Conservation (phyloP, 1,284 basidiomycete species). For the Pisolithus thermaeus region DNA sequence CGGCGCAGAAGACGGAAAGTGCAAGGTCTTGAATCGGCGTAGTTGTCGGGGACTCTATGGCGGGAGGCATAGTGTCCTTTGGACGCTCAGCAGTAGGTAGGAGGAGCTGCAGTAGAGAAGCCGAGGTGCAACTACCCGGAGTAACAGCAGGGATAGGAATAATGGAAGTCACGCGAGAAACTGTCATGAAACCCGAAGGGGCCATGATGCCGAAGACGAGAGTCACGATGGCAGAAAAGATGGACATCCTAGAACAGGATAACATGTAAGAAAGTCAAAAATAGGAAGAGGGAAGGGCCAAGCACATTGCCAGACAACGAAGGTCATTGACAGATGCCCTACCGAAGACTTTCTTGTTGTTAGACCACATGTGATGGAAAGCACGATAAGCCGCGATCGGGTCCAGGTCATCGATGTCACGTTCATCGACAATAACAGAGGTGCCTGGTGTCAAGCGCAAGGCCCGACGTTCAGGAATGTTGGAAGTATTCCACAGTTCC, state of each 20-base stretch:
- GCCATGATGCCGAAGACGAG: slow-evolving; percentile 61
- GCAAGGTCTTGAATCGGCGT: slow-evolving; percentile 48
- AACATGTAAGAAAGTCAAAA: slow-evolving; percentile 9
- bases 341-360: slow-evolving; percentile 28
- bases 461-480: slow-evolving; percentile 38
- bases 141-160: slow-evolving; percentile 10
- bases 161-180: slow-evolving; percentile 25
- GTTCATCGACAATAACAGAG: slow-evolving; percentile 40
- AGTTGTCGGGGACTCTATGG: slow-evolving; percentile 21
- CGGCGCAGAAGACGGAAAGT: slow-evolving; percentile 42
- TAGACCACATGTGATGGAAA: slow-evolving; percentile 40
- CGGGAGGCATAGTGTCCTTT: slow-evolving; percentile 28
- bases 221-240: slow-evolving; percentile 50
- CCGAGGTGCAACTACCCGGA: slow-evolving; percentile 16
- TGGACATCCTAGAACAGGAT: slow-evolving; percentile 33
- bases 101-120: slow-evolving; percentile 25
- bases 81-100: slow-evolving; percentile 34
- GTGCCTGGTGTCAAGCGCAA: slow-evolving; percentile 32
- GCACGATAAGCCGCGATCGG: slow-evolving; percentile 38
- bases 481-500: slow-evolving; percentile 45
- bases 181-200: slow-evolving; percentile 44
- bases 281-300: slow-evolving; percentile 11
- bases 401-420: slow-evolving; percentile 40
- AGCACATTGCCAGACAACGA: slow-evolving; percentile 61
- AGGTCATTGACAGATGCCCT: slow-evolving; percentile 38